Conservation (phyloP, 1,284 basidiomycete species). For the Malassezia brasiliensis region DNA sequence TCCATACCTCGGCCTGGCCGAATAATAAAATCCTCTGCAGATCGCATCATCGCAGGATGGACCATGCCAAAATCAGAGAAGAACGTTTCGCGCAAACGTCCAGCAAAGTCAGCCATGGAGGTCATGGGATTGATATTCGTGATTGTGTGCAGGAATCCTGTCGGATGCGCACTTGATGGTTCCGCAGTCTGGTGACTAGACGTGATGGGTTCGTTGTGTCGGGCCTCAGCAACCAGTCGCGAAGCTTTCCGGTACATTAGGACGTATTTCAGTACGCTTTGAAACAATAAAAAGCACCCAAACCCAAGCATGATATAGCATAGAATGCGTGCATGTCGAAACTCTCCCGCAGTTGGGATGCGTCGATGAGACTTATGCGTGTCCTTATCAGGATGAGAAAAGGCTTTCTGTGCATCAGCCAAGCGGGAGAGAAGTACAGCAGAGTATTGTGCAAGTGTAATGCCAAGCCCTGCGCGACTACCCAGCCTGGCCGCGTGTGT, state of each 20-base stretch:
- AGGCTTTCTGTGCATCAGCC: not conserved
- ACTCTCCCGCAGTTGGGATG: not conserved
- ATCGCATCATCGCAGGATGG: not conserved
- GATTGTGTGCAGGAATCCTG: not conserved
- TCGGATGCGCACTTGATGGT: not conserved
- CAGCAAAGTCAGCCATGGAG: not conserved
- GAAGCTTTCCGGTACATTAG: slow-evolving; percentile 1
- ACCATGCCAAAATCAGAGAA: not conserved
- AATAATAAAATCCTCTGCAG: slow-evolving; percentile 11
- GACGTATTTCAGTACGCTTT: not conserved
- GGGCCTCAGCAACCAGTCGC: not conserved
- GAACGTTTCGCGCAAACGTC: not conserved
- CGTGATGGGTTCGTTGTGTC: not conserved
- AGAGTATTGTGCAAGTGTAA: slow-evolving; percentile 69
- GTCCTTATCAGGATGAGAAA: not conserved
- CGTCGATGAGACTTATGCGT: not conserved
- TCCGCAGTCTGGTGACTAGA: not conserved
- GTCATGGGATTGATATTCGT: not conserved
- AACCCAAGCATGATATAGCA: not conserved
- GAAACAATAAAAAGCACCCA: not conserved
- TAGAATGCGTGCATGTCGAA: not conserved
- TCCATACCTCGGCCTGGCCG: slow-evolving; percentile 1
- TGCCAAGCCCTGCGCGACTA: slow-evolving; percentile 81
- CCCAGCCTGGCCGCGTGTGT: slow-evolving; percentile 90
- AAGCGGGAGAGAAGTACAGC: not conserved